Percentiles rank a stretch among this genome's conserved stretches.
phyloP scores from a whole-genome alignment of 1,139 yeast species.

The Saccharomycopsis phalli region DNA sequence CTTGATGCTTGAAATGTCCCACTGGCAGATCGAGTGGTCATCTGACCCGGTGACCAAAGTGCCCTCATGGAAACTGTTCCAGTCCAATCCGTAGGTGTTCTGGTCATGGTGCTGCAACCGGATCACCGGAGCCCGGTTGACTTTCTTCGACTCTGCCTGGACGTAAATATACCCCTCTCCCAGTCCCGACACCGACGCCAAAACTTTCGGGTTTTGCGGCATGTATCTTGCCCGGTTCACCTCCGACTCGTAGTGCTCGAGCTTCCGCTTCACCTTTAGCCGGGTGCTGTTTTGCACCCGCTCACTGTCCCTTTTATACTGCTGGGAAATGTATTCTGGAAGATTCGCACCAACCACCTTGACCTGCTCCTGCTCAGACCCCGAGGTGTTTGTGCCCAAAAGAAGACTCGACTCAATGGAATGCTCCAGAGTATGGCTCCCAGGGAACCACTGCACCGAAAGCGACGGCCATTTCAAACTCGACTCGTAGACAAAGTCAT shows the following conservation, averaged over 20 bases:
- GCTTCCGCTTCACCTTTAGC: constrained; percentile 33
- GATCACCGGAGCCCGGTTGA: constrained; percentile 23
- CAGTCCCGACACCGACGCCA: constrained; percentile 71
- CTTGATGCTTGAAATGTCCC: constrained; percentile 35
- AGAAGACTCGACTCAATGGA: constrained; percentile 36
- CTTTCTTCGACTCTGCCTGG: constrained; percentile 31
- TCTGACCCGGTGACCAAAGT: constrained; percentile 54
- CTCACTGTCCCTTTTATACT: constrained; percentile 23
- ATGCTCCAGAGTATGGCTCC: constrained; percentile 24
- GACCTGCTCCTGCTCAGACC: constrained; percentile 66
- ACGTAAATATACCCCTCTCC: constrained; percentile 62
- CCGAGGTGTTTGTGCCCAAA: constrained; percentile 87
- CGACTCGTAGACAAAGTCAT: constrained; percentile 72
- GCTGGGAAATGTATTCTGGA: constrained; percentile 11
- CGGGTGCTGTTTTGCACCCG: constrained; percentile 26
- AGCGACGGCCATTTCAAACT: constrained; percentile 76
- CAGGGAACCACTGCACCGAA: constrained; percentile 72
- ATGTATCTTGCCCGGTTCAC: constrained; percentile 77
- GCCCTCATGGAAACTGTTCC: constrained; percentile 44
- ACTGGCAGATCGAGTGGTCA: constrained; percentile 50
- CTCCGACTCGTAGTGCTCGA: constrained; percentile 42
- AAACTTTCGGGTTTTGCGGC: constrained; percentile 58
- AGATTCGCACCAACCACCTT: constrained; percentile 47
- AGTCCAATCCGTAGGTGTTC: constrained; percentile 67
- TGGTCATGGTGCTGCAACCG: constrained; percentile 45